Evolutionary conservation across 495 filamentous ascomycete species (phyloP), one percentile per base, ranked within the genome.

Genomic region (Hypoxylon subgilvum): DNA sequence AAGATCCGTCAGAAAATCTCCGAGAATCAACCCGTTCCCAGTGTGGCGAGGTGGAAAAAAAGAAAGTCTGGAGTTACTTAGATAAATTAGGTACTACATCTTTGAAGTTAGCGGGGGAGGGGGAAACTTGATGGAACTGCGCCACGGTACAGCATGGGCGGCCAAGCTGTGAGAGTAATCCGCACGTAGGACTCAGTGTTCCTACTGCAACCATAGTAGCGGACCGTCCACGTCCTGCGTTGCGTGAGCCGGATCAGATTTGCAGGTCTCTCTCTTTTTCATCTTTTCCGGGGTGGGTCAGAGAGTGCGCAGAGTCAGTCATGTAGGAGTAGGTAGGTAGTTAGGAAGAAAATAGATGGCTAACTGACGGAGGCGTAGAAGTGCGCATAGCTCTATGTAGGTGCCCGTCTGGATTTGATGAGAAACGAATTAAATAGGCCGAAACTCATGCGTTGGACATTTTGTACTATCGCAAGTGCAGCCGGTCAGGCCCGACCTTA

Each of bases 1-100:
- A 10, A 48, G 51, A 63, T 55, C 59, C 42, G 40, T 45, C 28
- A 43, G 36, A 63, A 56, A 63, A 48, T 63, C 48, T 56, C 52
- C 60, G 52, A 56, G n/a, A 22, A 34, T 27, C 8, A 32, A 43
- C 51, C 39, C 39, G 23, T 51, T 19, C 44, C 45, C 21, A 31
- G 58, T n/a, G 57, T 49, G 52, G 35, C 42, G 48, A 17, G 19
- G 47, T 36, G 49, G 31, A 46, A 49, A 22, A 58, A 38, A 56
- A 38, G 7, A 14, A 41, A 30, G 10, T 5, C 5, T 30, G 10
- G 10, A 30, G 10, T 5, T 5, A 30, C n/a, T n/a, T n/a, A n/a
- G n/a, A n/a, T n/a, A n/a, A n/a, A n/a, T n/a, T n/a, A n/a, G n/a
- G n/a, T n/a, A n/a, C n/a, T n/a, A n/a, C n/a, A n/a, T n/a, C n/a